phyloP scores from a whole-genome alignment of 495 filamentous ascomycete genomes.

The Neurospora sp. region DNA sequence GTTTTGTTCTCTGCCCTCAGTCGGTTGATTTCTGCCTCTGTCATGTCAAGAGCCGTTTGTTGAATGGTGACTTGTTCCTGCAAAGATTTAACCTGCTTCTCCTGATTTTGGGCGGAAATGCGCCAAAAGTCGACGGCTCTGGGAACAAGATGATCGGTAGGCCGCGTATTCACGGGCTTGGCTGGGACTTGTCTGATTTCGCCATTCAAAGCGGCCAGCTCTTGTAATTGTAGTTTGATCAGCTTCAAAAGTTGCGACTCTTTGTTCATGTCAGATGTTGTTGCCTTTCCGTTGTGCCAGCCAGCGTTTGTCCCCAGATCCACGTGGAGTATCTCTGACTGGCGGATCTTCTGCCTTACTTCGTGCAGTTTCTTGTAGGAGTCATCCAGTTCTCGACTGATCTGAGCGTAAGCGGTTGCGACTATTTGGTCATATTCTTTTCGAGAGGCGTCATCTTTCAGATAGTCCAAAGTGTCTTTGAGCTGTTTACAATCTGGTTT shows the following conservation, averaged over 20 bases:
- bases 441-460: background rate
- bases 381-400: background rate
- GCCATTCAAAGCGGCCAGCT: background rate
- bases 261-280: background rate
- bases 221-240: background rate
- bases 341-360: background rate
- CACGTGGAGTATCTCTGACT: background rate
- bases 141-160: background rate
- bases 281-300: background rate
- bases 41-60: background rate
- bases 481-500: background rate
- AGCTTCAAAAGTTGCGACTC: background rate
- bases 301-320: background rate
- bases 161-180: background rate
- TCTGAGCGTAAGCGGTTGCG: background rate
- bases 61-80: background rate
- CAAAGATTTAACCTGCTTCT: background rate
- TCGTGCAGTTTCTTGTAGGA: background rate
- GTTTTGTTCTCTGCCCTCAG: background rate
- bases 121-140: background rate
- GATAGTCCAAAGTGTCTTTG: background rate
- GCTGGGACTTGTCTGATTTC: background rate
- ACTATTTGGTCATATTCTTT: background rate
- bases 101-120: background rate
- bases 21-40: background rate